Conservation (phyloP, 2,329 filamentous ascomycete species). For the Curvularia sp. region DNA sequence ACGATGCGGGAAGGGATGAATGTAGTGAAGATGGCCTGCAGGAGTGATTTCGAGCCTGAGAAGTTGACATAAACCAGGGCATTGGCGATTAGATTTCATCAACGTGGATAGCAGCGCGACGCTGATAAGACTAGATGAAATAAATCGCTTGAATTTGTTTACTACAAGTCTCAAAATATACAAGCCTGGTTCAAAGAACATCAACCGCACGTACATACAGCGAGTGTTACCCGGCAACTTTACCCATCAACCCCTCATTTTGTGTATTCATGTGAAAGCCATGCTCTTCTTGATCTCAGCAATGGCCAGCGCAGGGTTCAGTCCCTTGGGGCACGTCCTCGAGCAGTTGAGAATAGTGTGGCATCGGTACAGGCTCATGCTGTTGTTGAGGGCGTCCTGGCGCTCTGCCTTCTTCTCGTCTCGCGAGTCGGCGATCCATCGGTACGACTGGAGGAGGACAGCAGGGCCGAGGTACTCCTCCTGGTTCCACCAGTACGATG, state of each 20-base stretch:
- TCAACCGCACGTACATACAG: conserved; percentile 19
- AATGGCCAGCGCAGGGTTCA: conserved; percentile 95
- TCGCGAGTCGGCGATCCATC: conserved; percentile 94
- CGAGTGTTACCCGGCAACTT: conserved; percentile 3
- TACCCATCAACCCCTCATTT: neutral
- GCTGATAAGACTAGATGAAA: neutral
- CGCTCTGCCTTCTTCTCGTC: conserved; percentile 89
- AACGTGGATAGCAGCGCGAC: neutral
- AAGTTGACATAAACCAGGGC: neutral
- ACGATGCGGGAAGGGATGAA: no score
- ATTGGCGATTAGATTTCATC: neutral
- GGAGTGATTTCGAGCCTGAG: neutral
- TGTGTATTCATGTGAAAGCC: conserved; percentile 61
- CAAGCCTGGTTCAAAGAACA: conserved; percentile 13
- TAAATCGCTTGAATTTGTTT: conserved; percentile 15
- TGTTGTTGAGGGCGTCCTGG: conserved; percentile 93
- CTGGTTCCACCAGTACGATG: conserved; percentile 99
- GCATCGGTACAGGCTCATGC: conserved; percentile 98
- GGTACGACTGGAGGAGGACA: conserved; percentile 95
- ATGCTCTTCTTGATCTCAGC: conserved; percentile 99
- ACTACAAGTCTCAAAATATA: conserved; percentile 20
- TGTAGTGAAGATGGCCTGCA: neutral
- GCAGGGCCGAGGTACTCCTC: conserved; percentile 98
- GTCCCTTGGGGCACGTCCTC: conserved; percentile 94
- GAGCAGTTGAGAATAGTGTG: conserved; percentile 99